Evolutionary conservation across 2,329 filamentous ascomycete genomes (phyloP).

Genomic region (Penicillium sp.): DNA sequence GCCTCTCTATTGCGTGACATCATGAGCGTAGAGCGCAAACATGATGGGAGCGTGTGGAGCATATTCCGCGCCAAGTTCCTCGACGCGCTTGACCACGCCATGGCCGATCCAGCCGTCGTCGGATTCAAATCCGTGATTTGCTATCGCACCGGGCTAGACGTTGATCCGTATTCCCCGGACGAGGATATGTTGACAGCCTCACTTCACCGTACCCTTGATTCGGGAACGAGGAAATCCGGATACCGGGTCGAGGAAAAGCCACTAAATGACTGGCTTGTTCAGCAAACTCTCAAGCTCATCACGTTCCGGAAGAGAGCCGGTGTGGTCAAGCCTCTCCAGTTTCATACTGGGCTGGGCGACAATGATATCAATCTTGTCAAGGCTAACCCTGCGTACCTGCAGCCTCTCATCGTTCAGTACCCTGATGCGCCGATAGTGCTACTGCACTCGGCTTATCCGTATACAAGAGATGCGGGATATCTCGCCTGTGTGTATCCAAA

Average conservation of each 20-base stretch:
- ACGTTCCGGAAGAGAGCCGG: constrained; percentile 56
- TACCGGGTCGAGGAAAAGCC: constrained; percentile 63
- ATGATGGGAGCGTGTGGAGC: constrained; percentile 37
- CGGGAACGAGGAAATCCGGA: constrained; percentile 32
- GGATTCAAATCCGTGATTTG: constrained; percentile 86
- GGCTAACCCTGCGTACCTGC: constrained; percentile 76
- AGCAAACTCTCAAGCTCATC: constrained; percentile 61
- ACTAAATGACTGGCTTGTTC: constrained; percentile 73
- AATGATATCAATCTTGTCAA: constrained; percentile 74
- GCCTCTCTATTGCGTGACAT: constrained; percentile 64
- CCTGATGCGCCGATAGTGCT: constrained; percentile 75
- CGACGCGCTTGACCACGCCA: constrained; percentile 59
- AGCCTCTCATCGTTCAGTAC: constrained; percentile 73
- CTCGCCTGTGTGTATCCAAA: constrained; percentile 78
- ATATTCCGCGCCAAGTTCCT: constrained; percentile 40
- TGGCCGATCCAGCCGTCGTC: constrained; percentile 71
- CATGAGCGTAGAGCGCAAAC: constrained; percentile 39
- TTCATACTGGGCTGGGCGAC: constrained; percentile 83
- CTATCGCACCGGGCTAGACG: constrained; percentile 75
- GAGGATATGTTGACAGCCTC: constrained; percentile 41
- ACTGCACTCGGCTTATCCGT: constrained; percentile 82
- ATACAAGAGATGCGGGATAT: constrained; percentile 78
- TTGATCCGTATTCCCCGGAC: constrained; percentile 59
- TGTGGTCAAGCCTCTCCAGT: constrained; percentile 75
- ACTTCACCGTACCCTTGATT: constrained; percentile 37